Conservation (phyloP, 129 eudicot genomes). For the Flaveria trinervia region DNA sequence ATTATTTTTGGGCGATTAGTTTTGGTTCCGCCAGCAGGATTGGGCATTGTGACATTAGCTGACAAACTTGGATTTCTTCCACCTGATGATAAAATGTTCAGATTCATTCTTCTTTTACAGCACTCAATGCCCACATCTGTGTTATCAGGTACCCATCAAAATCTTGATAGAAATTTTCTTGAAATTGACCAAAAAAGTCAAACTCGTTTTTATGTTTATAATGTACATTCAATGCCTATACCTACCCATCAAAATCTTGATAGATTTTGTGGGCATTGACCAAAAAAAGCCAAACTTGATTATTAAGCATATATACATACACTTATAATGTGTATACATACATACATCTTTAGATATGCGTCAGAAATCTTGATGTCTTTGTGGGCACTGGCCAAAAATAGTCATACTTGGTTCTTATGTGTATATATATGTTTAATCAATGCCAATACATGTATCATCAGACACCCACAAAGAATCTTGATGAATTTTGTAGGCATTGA, state of each 20-base stretch:
- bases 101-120: conserved; percentile 92
- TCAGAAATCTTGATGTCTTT: background rate
- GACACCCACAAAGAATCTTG: background rate
- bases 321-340: too few species aligned
- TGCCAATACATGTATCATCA: background rate
- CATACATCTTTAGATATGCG: too few species aligned
- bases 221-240: background rate
- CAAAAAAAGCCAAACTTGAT: conserved; percentile 44
- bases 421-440: background rate
- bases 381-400: background rate
- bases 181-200: conserved; percentile 4
- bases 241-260: background rate
- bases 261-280: background rate
- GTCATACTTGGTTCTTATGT: background rate
- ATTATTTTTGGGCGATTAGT: conserved; percentile 73
- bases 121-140: conserved; percentile 98
- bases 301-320: background rate
- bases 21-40: conserved; percentile 86
- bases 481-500: background rate
- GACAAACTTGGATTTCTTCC: conserved; percentile 91
- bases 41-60: conserved; percentile 82
- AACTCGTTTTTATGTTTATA: background rate
- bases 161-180: background rate
- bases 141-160: conserved; percentile 67
- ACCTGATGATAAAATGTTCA: conserved; percentile 86